A percentile compares a stretch with the other conserved stretches of the same genome.
phyloP scores from a whole-genome alignment of 495 filamentous ascomycete genomes.

The Aspergillus olivimuriae region DNA sequence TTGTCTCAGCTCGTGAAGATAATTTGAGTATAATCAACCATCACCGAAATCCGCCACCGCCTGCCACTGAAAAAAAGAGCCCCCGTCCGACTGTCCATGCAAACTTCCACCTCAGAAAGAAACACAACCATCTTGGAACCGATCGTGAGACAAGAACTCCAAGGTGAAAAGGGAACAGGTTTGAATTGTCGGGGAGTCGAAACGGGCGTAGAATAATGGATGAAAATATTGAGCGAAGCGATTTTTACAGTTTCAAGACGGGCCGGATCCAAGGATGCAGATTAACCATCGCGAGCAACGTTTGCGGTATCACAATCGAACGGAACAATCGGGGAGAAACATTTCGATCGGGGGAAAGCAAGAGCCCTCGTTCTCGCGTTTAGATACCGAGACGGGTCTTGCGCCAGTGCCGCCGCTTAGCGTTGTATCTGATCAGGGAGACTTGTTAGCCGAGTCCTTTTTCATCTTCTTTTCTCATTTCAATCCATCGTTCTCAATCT shows the following conservation, averaged over 20 bases:
- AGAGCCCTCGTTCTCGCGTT: conserved; percentile 24
- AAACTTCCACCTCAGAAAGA: no score
- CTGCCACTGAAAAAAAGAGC: neutral
- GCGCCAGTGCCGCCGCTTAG: conserved; percentile 98
- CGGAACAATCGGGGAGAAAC: conserved; percentile 14
- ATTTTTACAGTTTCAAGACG: conserved; percentile 4
- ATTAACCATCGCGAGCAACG: conserved; percentile 14
- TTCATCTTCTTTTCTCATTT: neutral
- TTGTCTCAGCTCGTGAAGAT: conserved; percentile 19
- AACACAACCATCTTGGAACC: neutral
- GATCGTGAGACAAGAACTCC: neutral
- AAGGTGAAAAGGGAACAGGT: conserved; percentile 1
- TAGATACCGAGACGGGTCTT: conserved; percentile 99
- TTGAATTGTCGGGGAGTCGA: conserved; percentile 1
- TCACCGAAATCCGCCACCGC: conserved; percentile 9
- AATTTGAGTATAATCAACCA: conserved; percentile 13
- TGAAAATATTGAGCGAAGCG: no score
- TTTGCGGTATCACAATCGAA: conserved; percentile 22
- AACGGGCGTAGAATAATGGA: no score
- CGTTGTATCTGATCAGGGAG: conserved; percentile 75
- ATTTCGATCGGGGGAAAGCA: conserved; percentile 14
- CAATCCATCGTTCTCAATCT: no score
- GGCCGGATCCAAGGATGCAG: conserved; percentile 13
- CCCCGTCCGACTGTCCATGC: conserved; percentile 1
- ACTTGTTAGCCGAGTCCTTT: conserved; percentile 3